Evolutionary conservation across 805 yeast genomes (phyloP).

Genomic region (Monosporozyma unispora): DNA sequence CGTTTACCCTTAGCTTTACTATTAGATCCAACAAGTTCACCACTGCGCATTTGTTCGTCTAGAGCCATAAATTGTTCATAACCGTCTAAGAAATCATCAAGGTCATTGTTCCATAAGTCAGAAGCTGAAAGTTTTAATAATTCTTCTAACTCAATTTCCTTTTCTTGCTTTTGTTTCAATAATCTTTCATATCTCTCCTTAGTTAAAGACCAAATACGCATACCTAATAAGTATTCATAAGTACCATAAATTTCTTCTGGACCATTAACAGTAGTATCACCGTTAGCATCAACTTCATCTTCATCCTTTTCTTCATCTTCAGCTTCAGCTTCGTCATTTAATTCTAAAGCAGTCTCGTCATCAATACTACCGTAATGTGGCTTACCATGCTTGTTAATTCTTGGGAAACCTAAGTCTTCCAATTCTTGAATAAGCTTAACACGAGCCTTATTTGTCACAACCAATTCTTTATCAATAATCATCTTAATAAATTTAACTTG

Average conservation of each 20-base stretch:
- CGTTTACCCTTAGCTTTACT: slow-evolving; percentile 33
- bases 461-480: slow-evolving; percentile 68
- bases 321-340: slow-evolving; percentile 32
- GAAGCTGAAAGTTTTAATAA: slow-evolving; percentile 66
- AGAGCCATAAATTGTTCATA: slow-evolving; percentile 62
- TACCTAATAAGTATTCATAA: slow-evolving; percentile 81
- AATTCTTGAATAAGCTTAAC: slow-evolving; percentile 55
- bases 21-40: slow-evolving; percentile 36
- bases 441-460: slow-evolving; percentile 68
- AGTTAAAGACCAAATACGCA: slow-evolving; percentile 92
- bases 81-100: slow-evolving; percentile 58
- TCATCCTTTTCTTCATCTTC: slow-evolving; percentile 35
- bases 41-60: slow-evolving; percentile 53
- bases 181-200: slow-evolving; percentile 78
- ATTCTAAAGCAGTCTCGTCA: slow-evolving; percentile 18
- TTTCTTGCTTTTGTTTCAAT: slow-evolving; percentile 60
- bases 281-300: slow-evolving; percentile 31
- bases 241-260: slow-evolving; percentile 48
- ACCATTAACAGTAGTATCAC: slow-evolving; percentile 31
- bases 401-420: slow-evolving; percentile 58
- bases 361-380: slow-evolving; percentile 42
- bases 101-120: slow-evolving; percentile 80
- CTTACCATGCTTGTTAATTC: slow-evolving; percentile 60
- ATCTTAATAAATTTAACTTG: slow-evolving; percentile 89
- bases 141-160: slow-evolving; percentile 58